phyloP scores from a whole-genome alignment of 2,329 filamentous ascomycete species.

The Leptosphaerulina australis region DNA sequence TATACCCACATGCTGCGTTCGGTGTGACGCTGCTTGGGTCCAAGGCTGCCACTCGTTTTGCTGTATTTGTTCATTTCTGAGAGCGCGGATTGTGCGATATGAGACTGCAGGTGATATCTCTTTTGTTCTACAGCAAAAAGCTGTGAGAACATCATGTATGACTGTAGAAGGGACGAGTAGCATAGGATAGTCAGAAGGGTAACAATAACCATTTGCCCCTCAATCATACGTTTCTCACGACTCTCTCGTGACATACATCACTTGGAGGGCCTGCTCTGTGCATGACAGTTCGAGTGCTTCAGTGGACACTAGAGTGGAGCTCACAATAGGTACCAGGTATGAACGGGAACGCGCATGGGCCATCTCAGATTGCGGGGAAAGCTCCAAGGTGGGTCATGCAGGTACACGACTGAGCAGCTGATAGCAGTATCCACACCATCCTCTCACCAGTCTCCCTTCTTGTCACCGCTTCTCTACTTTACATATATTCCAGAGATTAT shows the following conservation, averaged over 20 bases:
- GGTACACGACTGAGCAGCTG: constrained; percentile 14
- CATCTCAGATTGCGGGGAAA: constrained; percentile 9
- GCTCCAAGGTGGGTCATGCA: constrained; percentile 12
- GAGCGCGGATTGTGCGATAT: not conserved
- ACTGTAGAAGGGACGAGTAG: not conserved
- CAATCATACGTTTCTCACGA: not conserved
- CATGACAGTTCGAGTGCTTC: not conserved
- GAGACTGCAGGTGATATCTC: not conserved
- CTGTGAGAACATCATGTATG: not conserved
- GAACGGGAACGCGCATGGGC: not conserved
- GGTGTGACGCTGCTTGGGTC: constrained; percentile 14
- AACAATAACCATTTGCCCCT: not conserved
- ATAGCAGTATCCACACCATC: constrained; percentile 8
- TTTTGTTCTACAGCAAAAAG: not conserved
- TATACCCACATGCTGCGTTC: constrained; percentile 14
- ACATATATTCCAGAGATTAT: too few species aligned
- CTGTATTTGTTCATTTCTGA: not conserved
- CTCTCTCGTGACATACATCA: too few species aligned
- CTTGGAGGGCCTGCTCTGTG: too few species aligned
- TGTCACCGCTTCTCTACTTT: too few species aligned
- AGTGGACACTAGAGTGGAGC: not conserved
- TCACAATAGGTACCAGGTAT: constrained; percentile 4
- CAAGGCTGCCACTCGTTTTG: constrained; percentile 17
- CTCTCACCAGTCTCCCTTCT: too few species aligned
- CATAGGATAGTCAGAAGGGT: constrained; percentile 5